A percentile compares a stretch with the other conserved stretches of the same genome.
phyloP scores from a whole-genome alignment of 331 rosid species.

The Arachis monticola region DNA sequence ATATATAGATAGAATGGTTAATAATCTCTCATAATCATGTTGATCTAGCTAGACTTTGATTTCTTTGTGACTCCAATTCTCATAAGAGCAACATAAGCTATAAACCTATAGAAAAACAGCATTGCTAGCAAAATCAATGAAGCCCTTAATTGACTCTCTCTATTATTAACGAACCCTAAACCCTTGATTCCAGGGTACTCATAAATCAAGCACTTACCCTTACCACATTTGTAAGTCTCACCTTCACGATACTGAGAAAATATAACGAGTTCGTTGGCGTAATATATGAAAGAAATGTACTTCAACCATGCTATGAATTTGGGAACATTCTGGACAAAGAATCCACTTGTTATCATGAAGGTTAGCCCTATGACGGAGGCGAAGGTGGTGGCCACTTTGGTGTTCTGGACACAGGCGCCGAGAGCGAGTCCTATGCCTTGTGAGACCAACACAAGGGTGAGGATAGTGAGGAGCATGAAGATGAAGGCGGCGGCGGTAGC shows the following conservation, averaged over 20 bases:
- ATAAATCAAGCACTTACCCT: slow-evolving; percentile 44
- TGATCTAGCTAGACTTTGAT: not conserved
- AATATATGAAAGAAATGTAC: slow-evolving; percentile 49
- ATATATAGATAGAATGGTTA: too few relatives aligned
- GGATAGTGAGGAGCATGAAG: slow-evolving; percentile 33
- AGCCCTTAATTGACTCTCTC: slow-evolving; percentile 27
- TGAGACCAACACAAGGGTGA: slow-evolving; percentile 56
- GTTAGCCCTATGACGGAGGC: slow-evolving; percentile 59
- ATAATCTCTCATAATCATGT: too few relatives aligned
- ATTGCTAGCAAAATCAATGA: slow-evolving; percentile 46
- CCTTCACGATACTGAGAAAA: slow-evolving; percentile 53
- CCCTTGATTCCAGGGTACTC: slow-evolving; percentile 54
- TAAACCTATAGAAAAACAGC: slow-evolving; percentile 58
- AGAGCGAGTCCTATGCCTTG: slow-evolving; percentile 75
- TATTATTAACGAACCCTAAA: slow-evolving; percentile 51
- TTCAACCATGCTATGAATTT: slow-evolving; percentile 61
- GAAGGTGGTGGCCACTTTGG: slow-evolving; percentile 53
- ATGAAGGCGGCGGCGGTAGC: slow-evolving; percentile 30
- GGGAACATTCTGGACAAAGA: slow-evolving; percentile 61
- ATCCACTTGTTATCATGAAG: slow-evolving; percentile 58
- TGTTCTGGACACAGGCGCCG: slow-evolving; percentile 66
- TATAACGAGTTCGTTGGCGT: slow-evolving; percentile 54
- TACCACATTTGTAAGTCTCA: slow-evolving; percentile 57
- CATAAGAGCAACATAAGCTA: slow-evolving; percentile 76
- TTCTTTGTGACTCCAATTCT: slow-evolving; percentile 65